phyloP scores from a whole-genome alignment of 2,329 filamentous ascomycete genomes.

The Fusarium redolens region DNA sequence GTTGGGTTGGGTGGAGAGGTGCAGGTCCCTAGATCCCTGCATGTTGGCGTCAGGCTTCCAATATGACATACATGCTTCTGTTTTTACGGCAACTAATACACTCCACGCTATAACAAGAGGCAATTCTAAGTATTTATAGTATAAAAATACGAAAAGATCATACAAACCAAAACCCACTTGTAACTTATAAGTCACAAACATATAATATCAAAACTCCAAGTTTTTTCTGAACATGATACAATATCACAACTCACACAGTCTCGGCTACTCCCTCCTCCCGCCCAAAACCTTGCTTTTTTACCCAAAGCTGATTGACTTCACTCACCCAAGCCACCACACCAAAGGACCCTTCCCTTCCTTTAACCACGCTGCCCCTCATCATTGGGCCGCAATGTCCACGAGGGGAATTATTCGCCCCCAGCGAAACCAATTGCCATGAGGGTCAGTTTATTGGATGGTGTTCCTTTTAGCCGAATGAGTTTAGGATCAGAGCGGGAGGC shows the following conservation, averaged over 20 bases:
- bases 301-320: conserved; percentile 1
- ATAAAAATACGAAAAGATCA: neutral
- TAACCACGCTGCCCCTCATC: conserved; percentile 21
- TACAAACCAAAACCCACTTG: neutral
- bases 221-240: neutral
- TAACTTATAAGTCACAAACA: neutral
- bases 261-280: conserved; percentile 20
- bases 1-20: conserved; percentile 20
- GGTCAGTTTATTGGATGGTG: neutral
- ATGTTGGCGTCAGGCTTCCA: conserved; percentile 27
- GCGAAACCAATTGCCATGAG: neutral
- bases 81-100: conserved; percentile 1
- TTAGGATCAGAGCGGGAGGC: conserved; percentile 19
- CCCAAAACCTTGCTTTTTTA: conserved; percentile 15
- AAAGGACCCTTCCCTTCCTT: conserved; percentile 16
- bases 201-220: conserved; percentile 1
- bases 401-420: conserved; percentile 18
- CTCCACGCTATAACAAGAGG: conserved; percentile 5
- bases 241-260: conserved; percentile 12
- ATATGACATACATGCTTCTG: conserved; percentile 15
- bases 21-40: conserved; percentile 42
- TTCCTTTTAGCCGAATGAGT: conserved; percentile 6
- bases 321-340: conserved; percentile 44
- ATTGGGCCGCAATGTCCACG: conserved; percentile 43
- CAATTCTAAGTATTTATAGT: conserved; percentile 20